phyloP scores from a whole-genome alignment of 768 basidiomycete species.

The Collybia mongolica region DNA sequence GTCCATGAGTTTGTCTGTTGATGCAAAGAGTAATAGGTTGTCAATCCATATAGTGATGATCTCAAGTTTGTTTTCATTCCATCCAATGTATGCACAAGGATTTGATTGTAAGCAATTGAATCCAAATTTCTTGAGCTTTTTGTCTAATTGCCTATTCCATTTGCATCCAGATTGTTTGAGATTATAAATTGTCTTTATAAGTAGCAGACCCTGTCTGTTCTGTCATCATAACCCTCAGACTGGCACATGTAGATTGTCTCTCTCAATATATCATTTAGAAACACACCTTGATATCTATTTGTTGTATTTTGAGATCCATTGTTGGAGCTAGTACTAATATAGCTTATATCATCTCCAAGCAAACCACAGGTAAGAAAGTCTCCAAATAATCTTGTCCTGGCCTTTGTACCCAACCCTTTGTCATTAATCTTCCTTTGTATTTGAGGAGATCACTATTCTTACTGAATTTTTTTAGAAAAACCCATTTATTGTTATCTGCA shows the following conservation, averaged over 20 bases:
- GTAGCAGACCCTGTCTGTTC: background rate
- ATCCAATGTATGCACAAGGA: background rate
- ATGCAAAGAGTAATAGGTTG: conserved; percentile 7
- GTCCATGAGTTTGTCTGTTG: no score
- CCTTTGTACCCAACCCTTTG: conserved; percentile 28
- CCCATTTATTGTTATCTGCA: conserved; percentile 14
- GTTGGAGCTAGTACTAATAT: no score
- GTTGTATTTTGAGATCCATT: no score
- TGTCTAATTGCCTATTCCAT: no score
- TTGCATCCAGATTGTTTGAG: background rate
- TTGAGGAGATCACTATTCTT: conserved; percentile 20
- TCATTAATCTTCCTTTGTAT: no score
- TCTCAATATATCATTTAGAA: conserved; percentile 8
- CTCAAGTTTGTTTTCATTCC: background rate
- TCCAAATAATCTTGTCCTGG: conserved; percentile 30
- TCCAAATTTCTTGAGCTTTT: no score
- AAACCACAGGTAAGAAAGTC: conserved; percentile 18
- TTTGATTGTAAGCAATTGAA: background rate
- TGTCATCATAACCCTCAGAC: background rate
- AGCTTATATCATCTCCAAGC: conserved; percentile 11
- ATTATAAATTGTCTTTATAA: background rate
- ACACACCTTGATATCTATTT: conserved; percentile 9
- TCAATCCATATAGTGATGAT: conserved; percentile 10
- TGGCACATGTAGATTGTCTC: conserved; percentile 26
- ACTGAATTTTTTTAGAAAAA: conserved; percentile 28